Percentiles rank a stretch among this genome's conserved stretches.
phyloP scores from a whole-genome alignment of 2,329 filamentous ascomycete genomes.

The Drechslerella dactyloides region DNA sequence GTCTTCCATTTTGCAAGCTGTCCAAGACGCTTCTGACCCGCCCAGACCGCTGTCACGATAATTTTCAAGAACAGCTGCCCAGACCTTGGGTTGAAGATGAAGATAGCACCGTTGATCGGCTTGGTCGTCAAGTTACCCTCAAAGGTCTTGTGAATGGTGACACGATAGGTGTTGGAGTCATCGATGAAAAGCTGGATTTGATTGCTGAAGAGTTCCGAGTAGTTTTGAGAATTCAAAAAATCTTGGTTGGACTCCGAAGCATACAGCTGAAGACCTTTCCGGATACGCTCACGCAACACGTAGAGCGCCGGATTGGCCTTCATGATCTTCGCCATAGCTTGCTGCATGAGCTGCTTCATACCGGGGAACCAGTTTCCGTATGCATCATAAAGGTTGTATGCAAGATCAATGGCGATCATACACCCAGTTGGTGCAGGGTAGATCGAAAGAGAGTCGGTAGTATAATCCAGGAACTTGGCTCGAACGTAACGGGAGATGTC shows the following conservation, averaged over 20 bases:
- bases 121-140: slow-evolving; percentile 99
- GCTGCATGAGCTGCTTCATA: slow-evolving; percentile 90
- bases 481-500: slow-evolving; percentile 97
- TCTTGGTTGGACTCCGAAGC: slow-evolving; percentile 99
- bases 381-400: slow-evolving; percentile 97
- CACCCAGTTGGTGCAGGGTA: slow-evolving; percentile 95
- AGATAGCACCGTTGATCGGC: slow-evolving; percentile 98
- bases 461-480: slow-evolving; percentile 98
- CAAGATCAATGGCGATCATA: slow-evolving; percentile 97
- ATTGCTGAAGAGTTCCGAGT: slow-evolving; percentile 98
- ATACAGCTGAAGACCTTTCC: slow-evolving; percentile 96
- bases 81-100: slow-evolving; percentile 99
- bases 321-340: slow-evolving; percentile 99
- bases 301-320: slow-evolving; percentile 98
- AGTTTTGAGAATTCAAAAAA: slow-evolving; percentile 98
- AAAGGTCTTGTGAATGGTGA: slow-evolving; percentile 99
- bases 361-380: slow-evolving; percentile 99
- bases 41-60: slow-evolving; percentile 99
- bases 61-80: slow-evolving; percentile 98
- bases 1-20: slow-evolving; percentile 99
- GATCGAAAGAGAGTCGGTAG: slow-evolving; percentile 97
- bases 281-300: slow-evolving; percentile 93
- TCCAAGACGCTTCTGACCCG: slow-evolving; percentile 97
- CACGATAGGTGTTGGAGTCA: slow-evolving; percentile 98
- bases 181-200: slow-evolving; percentile 99